These are phyloP conservation scores for Jimgerdemannia lactiflua DNA, from an alignment of 192 early-diverging fungal species.

Conservation along the genomic window DNA sequence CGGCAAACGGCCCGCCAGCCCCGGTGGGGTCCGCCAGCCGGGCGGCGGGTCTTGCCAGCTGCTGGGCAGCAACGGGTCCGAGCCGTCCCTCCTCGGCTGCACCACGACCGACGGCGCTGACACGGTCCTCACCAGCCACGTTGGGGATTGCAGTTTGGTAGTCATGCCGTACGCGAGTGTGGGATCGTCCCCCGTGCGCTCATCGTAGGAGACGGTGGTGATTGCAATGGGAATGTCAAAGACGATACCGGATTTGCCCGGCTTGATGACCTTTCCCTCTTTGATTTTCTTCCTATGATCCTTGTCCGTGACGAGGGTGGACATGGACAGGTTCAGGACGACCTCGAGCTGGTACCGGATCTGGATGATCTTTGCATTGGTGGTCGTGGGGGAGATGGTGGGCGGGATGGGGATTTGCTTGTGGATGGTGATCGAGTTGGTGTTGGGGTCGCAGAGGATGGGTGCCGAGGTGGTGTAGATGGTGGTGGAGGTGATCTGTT, in stretches of 20 bases:
- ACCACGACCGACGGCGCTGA: not conserved
- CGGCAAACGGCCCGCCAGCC: too few relatives aligned
- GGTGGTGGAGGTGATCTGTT: not conserved
- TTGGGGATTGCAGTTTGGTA: not conserved
- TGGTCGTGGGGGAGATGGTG: constrained; percentile 11
- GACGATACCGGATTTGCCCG: not conserved
- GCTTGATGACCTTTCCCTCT: not conserved
- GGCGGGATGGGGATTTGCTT: constrained; percentile 13
- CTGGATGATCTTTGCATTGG: constrained; percentile 14
- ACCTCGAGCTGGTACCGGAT: constrained; percentile 21
- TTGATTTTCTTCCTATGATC: not conserved
- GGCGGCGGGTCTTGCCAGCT: too few relatives aligned
- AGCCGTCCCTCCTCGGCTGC: not conserved
- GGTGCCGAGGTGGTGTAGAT: not conserved
- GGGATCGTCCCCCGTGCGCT: not conserved
- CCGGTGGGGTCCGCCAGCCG: too few relatives aligned
- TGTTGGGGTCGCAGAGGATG: not conserved
- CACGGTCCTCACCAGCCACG: not conserved
- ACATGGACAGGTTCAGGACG: constrained; percentile 16
- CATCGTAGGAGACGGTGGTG: not conserved
- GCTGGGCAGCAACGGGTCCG: too few relatives aligned
- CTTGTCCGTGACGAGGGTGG: not conserved
- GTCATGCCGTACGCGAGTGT: not conserved
- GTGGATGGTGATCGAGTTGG: not conserved
- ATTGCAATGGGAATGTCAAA: not conserved